These are phyloP conservation scores for Mycena galericulata DNA, from an alignment of 768 basidiomycete genomes.

Conservation along the genomic window DNA sequence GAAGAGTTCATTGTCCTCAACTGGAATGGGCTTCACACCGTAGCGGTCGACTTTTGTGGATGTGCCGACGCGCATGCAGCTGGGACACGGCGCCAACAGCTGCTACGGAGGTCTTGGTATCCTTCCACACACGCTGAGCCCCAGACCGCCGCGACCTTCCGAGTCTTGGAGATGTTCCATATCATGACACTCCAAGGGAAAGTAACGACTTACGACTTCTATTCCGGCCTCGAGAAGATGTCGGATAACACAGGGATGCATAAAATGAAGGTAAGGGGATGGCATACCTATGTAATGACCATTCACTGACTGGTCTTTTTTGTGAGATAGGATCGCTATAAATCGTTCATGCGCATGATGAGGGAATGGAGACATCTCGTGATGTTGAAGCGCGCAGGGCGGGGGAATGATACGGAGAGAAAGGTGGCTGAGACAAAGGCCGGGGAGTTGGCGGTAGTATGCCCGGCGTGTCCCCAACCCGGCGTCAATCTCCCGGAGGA, in stretches of 20 bases:
- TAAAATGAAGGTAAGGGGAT: conserved; percentile 26
- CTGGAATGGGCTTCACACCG: conserved; percentile 9
- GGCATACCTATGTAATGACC: conserved; percentile 21
- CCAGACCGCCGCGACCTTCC: conserved; percentile 25
- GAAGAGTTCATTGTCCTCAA: conserved; percentile 9
- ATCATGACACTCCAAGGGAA: conserved; percentile 23
- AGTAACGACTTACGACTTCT: too few relatives aligned
- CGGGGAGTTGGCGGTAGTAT: conserved; percentile 30
- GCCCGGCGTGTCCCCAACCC: conserved; percentile 36
- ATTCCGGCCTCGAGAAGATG: too few relatives aligned
- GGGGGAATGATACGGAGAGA: background rate
- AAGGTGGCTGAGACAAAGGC: conserved; percentile 10
- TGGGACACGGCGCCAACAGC: conserved; percentile 5
- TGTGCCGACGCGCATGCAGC: background rate
- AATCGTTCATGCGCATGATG: too few relatives aligned
- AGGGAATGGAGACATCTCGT: conserved; percentile 10
- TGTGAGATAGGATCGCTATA: background rate
- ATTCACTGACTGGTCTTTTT: background rate
- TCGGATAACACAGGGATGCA: conserved; percentile 27
- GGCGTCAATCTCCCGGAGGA: conserved; percentile 33
- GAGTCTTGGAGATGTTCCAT: conserved; percentile 27
- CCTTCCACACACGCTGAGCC: conserved; percentile 26
- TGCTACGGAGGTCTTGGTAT: too few relatives aligned
- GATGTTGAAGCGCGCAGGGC: conserved; percentile 7
- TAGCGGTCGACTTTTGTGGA: conserved; percentile 19